Base-by-base conservation (phyloP, 768 basidiomycete species). In the Rhodosporidiobolus sp. region DNA sequence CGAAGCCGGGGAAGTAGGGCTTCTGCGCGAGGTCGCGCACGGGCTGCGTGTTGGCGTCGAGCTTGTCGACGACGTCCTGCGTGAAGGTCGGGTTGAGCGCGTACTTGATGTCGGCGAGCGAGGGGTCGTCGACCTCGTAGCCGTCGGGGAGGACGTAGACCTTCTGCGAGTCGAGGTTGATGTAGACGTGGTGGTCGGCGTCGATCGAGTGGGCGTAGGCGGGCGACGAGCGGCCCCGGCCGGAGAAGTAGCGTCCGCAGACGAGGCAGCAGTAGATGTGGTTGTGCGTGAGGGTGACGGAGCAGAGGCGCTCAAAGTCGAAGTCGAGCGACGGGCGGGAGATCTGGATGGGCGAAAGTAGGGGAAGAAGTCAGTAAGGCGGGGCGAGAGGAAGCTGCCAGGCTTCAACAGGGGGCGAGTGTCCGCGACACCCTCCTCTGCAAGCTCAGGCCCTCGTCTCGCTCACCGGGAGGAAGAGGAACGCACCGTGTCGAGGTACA, bases 301-400 rank as follows among this genome's bases (percentile, higher is more conserved):
- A 97, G 85, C 96, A 99, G 35, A 98, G 87, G 85, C 95, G 94
- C 83, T 99, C 96, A 78, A 99, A 99, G 83, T 99, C 96, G 82
- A 99, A 99, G 82, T 99, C 96, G 68, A 99, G 87, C 56, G 88
- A 85, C 58, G 86, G 87, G 72, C 96, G 87, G 81, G 96, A 93
- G 75, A 98, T 91, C 94, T 97, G 79, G 19, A 43, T n/a, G n/a
- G n/a, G n/a, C n/a, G n/a, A n/a, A n/a, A n/a, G n/a, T n/a, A 43
- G 38, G 38, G 14, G 14, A 43, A 43, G 24, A 26, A 19, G n/a
- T n/a, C 16, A 32, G 22, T n/a, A 43, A 7, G 38, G 38, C 38
- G n/a, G n/a, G n/a, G n/a, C n/a, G n/a, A n/a, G n/a, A n/a, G n/a
- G n/a, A n/a, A n/a, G n/a, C n/a, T n/a, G n/a, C n/a, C n/a, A n/a